Conservation (phyloP, 345 rosid species). For the Murraya paniculata region DNA sequence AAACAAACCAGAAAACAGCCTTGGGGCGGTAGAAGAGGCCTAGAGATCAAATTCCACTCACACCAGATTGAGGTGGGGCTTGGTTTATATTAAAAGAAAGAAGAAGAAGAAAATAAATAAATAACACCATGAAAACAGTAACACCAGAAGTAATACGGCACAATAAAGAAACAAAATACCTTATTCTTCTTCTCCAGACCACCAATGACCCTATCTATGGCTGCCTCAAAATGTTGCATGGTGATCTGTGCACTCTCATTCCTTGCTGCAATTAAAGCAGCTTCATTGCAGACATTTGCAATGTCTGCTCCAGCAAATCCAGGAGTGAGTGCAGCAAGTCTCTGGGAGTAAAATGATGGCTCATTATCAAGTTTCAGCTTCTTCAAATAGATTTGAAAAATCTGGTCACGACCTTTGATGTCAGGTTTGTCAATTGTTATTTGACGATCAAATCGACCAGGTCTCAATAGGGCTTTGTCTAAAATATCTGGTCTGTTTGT, state of each 20-base stretch:
- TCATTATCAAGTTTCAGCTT: slow-evolving; percentile 51
- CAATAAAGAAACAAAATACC: slow-evolving; percentile 12
- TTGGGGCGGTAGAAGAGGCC: too few species aligned
- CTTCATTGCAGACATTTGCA: slow-evolving; percentile 59
- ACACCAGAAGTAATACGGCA: background rate
- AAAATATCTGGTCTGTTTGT: slow-evolving; percentile 51
- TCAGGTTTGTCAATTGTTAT: slow-evolving; percentile 51
- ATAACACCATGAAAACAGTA: too few species aligned
- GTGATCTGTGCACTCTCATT: slow-evolving; percentile 38
- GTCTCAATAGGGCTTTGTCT: slow-evolving; percentile 53
- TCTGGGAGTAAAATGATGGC: slow-evolving; percentile 42
- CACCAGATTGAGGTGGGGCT: too few species aligned
- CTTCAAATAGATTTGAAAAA: slow-evolving; percentile 48
- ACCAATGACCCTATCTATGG: slow-evolving; percentile 53
- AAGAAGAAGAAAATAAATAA: too few species aligned
- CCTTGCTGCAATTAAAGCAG: slow-evolving; percentile 55
- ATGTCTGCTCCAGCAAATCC: slow-evolving; percentile 59
- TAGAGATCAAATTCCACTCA: too few species aligned
- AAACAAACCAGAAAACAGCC: background rate
- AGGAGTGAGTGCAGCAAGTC: slow-evolving; percentile 54
- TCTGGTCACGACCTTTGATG: slow-evolving; percentile 47
- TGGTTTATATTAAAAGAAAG: too few species aligned
- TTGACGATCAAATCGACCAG: slow-evolving; percentile 54
- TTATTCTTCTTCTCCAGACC: slow-evolving; percentile 59
- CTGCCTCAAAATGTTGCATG: slow-evolving; percentile 54